Evolutionary conservation across 2,329 filamentous ascomycete species (phyloP), one percentile per base, ranked within the genome.

Genomic region (Trichoderma atrobrunneum): DNA sequence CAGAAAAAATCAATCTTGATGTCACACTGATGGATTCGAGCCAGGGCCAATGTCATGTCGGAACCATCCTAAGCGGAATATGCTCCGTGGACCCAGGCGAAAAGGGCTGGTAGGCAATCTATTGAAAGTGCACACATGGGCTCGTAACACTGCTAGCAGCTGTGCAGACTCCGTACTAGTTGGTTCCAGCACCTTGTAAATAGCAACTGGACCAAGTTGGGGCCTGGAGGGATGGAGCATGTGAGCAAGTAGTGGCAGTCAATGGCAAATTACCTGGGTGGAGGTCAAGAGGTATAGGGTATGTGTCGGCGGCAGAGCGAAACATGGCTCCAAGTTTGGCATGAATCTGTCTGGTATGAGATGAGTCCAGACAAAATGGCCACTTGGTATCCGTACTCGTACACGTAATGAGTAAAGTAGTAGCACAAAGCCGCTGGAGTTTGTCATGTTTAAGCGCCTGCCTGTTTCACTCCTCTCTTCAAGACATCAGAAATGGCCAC

Each of bases 101-200:
- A 70, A 70, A 70, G 67, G 67, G 67, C 57, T 70, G 67, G 67
- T 34, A 70, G 67, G 67, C 57, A 70, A 70, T 70, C 56, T 70
- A 70, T 70, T 62, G 39, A 62, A 56, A 48, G 36, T 32, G 24
- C 54, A 69, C 56, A 66, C 63, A 59, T 56, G 54, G 32, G 64
- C 64, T 56, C 51, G 51, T 67, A 67, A 57, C 18, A 24, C 43
- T 18, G 64, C 32, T 59, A 67, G 64, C 48, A 67, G 36, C 11
- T 24, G 61, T 18, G 26, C 2, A 34, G 34, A 63, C 28, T 28
- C 56, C 56, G 60, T 28, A 14, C 57, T 60, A 54, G 57, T 30
- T 65, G 28, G n/a, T 34, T 56, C 48, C 48, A 54, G 48, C 32
- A 16, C 28, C 28, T 51, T 69, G 65, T 24, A 48, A 69, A 69